These are phyloP conservation scores for Fusarium fujikuroi DNA, from an alignment of 2,329 filamentous ascomycete species.

Conservation along the genomic window DNA sequence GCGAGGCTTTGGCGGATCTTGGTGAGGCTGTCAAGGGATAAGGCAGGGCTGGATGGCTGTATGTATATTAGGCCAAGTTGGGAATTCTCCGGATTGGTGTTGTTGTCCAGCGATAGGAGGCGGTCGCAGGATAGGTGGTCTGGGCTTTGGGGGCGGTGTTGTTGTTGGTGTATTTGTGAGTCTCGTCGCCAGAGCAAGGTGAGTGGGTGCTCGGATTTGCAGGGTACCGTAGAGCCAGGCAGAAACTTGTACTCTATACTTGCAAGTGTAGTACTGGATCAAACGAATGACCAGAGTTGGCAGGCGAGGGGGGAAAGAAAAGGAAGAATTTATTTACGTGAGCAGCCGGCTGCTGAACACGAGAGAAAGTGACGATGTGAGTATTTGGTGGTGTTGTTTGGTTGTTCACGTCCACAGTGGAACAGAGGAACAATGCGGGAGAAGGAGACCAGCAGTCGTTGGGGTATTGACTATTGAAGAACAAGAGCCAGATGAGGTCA, in stretches of 20 bases:
- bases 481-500: conserved; percentile 45
- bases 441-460: conserved; percentile 34
- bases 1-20: conserved; percentile 36
- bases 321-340: conserved; percentile 36
- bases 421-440: conserved; percentile 45
- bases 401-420: conserved; percentile 44
- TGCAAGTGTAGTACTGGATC: conserved; percentile 38
- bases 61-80: conserved; percentile 40
- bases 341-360: conserved; percentile 47
- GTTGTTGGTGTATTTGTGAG: conserved; percentile 32
- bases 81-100: conserved; percentile 29
- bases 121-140: conserved; percentile 39
- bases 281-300: conserved; percentile 41
- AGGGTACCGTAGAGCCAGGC: conserved; percentile 43
- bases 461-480: conserved; percentile 44
- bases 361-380: conserved; percentile 33
- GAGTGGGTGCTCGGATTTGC: conserved; percentile 40
- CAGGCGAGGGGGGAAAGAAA: neutral
- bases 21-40: conserved; percentile 38
- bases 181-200: conserved; percentile 42
- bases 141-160: conserved; percentile 44
- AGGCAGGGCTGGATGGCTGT: conserved; percentile 38
- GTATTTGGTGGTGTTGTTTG: conserved; percentile 37
- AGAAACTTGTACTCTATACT: conserved; percentile 41
- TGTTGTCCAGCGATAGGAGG: conserved; percentile 29